These are phyloP conservation scores for Claviceps quebecensis DNA, from an alignment of 2,329 filamentous ascomycete genomes.

Conservation along the genomic window DNA sequence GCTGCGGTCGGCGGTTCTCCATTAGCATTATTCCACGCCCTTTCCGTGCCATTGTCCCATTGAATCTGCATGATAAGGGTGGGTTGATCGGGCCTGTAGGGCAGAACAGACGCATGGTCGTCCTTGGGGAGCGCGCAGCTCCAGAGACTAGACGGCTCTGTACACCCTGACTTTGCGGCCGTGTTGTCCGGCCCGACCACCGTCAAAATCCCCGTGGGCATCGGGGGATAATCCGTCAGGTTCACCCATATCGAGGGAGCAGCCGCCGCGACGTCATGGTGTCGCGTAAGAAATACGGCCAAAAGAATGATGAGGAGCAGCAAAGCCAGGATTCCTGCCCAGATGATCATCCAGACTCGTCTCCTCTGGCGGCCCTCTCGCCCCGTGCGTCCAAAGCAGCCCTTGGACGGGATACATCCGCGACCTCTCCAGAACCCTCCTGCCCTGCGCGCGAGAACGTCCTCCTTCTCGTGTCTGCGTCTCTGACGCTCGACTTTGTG, in stretches of 20 bases:
- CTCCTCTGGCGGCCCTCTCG: slow-evolving; percentile 50
- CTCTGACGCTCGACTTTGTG: slow-evolving; percentile 37
- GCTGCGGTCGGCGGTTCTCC: slow-evolving; percentile 17
- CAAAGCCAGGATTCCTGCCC: slow-evolving; percentile 35
- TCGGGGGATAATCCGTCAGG: slow-evolving; percentile 70
- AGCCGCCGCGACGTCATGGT: slow-evolving; percentile 9
- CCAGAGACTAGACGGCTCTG: slow-evolving; percentile 63
- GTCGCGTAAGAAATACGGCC: slow-evolving; percentile 36
- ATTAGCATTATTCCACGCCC: slow-evolving; percentile 35
- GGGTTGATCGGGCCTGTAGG: slow-evolving; percentile 54
- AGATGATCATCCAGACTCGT: slow-evolving; percentile 42
- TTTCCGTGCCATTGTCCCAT: slow-evolving; percentile 45
- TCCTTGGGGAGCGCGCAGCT: slow-evolving; percentile 76
- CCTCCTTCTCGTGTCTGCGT: slow-evolving; percentile 51
- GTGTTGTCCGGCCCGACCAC: slow-evolving; percentile 59
- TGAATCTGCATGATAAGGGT: slow-evolving; percentile 71
- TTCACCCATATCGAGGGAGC: slow-evolving; percentile 60
- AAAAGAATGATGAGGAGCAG: slow-evolving; percentile 45
- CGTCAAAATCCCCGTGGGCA: slow-evolving; percentile 71
- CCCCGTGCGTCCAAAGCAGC: slow-evolving; percentile 50
- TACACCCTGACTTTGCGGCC: slow-evolving; percentile 51
- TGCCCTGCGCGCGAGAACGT: slow-evolving; percentile 39
- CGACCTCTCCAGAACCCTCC: slow-evolving; percentile 53
- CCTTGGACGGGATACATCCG: slow-evolving; percentile 46
- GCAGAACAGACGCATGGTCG: slow-evolving; percentile 47